Evolutionary conservation across 2,329 filamentous ascomycete species (phyloP).

Genomic region (Pyrenophora tritici-repentis): DNA sequence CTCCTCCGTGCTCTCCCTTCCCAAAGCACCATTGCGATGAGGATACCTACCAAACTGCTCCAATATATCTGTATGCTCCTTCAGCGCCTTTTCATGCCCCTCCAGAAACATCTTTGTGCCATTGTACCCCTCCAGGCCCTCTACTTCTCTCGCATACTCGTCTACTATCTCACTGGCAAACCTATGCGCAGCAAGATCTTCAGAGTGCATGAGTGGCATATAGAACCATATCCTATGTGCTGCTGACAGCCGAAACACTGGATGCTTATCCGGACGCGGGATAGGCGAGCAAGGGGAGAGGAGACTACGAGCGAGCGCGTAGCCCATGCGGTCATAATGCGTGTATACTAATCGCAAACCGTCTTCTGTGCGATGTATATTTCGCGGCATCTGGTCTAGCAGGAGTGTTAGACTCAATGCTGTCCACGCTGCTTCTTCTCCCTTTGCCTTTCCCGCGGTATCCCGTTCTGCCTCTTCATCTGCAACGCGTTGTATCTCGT

Average conservation of each 20-base stretch:
- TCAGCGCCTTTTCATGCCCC: constrained; percentile 47
- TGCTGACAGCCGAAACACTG: constrained; percentile 35
- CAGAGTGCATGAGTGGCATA: constrained; percentile 65
- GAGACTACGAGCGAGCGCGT: constrained; percentile 50
- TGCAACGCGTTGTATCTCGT: constrained; percentile 34
- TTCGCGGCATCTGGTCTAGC: constrained; percentile 67
- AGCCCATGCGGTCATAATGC: constrained; percentile 62
- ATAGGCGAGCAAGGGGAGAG: constrained; percentile 31
- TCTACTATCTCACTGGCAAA: constrained; percentile 40
- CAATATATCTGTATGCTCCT: constrained; percentile 58
- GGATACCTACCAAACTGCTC: constrained; percentile 63
- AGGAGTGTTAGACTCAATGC: constrained; percentile 60
- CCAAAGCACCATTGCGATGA: constrained; percentile 60
- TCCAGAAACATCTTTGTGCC: constrained; percentile 37
- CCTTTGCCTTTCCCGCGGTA: constrained; percentile 18
- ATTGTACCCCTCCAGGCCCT: constrained; percentile 32
- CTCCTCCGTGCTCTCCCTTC: constrained; percentile 55
- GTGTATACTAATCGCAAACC: constrained; percentile 56
- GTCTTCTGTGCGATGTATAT: constrained; percentile 59
- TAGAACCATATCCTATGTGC: constrained; percentile 62
- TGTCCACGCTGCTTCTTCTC: constrained; percentile 39
- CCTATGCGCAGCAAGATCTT: constrained; percentile 55
- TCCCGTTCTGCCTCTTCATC: constrained; percentile 4
- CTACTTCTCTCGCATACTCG: constrained; percentile 42
- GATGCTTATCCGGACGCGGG: constrained; percentile 37